phyloP scores from a whole-genome alignment of 192 early-diverging fungal genomes.

The Gigaspora rosea region DNA sequence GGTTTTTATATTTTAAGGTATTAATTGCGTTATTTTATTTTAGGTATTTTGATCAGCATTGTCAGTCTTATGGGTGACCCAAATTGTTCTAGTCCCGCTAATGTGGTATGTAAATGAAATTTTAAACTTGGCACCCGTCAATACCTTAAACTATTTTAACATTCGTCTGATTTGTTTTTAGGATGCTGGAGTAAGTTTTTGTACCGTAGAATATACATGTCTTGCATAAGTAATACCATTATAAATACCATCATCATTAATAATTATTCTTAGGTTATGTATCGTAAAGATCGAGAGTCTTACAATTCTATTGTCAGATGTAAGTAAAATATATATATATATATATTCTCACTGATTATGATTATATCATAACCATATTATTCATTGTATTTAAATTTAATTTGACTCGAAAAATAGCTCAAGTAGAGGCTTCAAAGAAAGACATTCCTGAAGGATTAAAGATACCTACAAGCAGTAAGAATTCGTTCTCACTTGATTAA shows the following conservation, averaged over 20 bases:
- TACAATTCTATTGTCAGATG: conserved; percentile 45
- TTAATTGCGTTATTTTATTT: background rate
- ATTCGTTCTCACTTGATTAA: conserved; percentile 32
- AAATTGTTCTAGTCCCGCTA: conserved; percentile 56
- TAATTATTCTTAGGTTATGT: conserved; percentile 39
- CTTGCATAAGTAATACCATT: background rate
- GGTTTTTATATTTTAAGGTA: background rate
- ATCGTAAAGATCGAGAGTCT: conserved; percentile 41
- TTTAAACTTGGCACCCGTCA: background rate
- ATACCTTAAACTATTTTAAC: background rate
- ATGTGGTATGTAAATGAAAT: conserved; percentile 38
- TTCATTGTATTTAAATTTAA: too few relatives aligned
- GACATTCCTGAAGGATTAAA: conserved; percentile 51
- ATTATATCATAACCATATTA: too few relatives aligned
- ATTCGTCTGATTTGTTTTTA: background rate
- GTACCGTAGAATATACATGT: background rate
- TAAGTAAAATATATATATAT: conserved; percentile 28
- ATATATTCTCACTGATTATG: background rate
- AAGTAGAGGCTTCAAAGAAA: conserved; percentile 52
- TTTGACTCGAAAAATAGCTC: conserved; percentile 30
- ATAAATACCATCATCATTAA: too few relatives aligned
- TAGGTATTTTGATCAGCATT: conserved; percentile 53
- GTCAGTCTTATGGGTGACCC: conserved; percentile 50
- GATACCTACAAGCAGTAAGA: conserved; percentile 47
- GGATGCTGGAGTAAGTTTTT: conserved; percentile 50